These are phyloP conservation scores for Fusarium mundagurra DNA, from an alignment of 2,329 filamentous ascomycete genomes.

Conservation along the genomic window DNA sequence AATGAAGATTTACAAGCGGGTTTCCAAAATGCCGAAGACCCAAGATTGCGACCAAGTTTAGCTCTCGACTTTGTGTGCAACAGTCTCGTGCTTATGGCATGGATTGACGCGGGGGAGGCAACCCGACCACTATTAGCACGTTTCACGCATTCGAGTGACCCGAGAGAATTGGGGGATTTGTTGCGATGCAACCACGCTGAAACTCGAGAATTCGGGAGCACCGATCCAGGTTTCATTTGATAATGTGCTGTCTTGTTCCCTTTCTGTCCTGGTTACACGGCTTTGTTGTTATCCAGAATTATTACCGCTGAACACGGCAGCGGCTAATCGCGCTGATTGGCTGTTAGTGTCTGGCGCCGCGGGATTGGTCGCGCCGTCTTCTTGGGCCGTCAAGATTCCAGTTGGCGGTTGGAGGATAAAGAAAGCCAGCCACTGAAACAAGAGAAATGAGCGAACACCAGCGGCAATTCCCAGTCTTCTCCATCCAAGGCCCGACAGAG, in stretches of 20 bases:
- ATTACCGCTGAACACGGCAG: constrained; percentile 29
- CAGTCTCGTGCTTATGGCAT: constrained; percentile 21
- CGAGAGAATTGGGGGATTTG: constrained; percentile 26
- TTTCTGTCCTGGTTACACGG: background rate
- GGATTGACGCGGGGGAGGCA: constrained; percentile 39
- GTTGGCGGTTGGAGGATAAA: constrained; percentile 38
- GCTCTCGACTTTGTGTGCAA: constrained; percentile 3
- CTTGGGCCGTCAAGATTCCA: constrained; percentile 17
- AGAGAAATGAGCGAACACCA: background rate
- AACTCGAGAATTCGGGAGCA: constrained; percentile 27
- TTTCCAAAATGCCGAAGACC: constrained; percentile 10
- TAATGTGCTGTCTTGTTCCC: background rate
- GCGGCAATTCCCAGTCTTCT: constrained; percentile 19
- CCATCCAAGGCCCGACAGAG: background rate
- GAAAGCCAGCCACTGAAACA: constrained; percentile 29
- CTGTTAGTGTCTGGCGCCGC: background rate
- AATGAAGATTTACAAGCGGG: constrained; percentile 30
- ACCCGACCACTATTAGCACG: constrained; percentile 34
- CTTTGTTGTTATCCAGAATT: constrained; percentile 16
- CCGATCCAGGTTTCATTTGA: constrained; percentile 18
- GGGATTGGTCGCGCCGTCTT: constrained; percentile 37
- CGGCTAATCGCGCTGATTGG: constrained; percentile 30
- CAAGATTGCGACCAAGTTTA: constrained; percentile 1
- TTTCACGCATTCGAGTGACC: constrained; percentile 30
- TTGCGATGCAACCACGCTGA: constrained; percentile 37